A percentile compares a stretch with the other conserved stretches of the same genome.
These are phyloP conservation scores for Trichoderma arundinaceum DNA, from an alignment of 2,329 filamentous ascomycete species.

Conservation along the genomic window DNA sequence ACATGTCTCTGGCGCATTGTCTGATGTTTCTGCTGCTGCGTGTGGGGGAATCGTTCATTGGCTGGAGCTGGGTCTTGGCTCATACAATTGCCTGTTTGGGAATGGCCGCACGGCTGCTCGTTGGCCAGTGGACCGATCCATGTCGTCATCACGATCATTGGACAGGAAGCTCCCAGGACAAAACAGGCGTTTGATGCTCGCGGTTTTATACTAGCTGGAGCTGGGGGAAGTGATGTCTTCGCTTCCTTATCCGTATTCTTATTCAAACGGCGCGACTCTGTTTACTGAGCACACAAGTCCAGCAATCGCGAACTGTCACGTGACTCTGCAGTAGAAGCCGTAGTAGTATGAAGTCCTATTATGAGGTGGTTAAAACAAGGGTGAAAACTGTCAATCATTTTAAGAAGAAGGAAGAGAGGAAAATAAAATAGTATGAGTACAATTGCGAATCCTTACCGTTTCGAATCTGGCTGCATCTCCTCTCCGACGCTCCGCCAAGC, in stretches of 20 bases:
- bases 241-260: conserved; percentile 11
- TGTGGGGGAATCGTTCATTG: background rate
- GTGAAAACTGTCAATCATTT: background rate
- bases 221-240: background rate
- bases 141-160: conserved; percentile 28
- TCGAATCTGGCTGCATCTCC: background rate
- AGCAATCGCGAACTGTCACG: too few relatives aligned
- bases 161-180: background rate
- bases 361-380: too few relatives aligned
- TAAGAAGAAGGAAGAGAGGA: background rate
- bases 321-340: too few relatives aligned
- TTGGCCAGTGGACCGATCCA: conserved; percentile 29
- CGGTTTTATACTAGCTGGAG: background rate
- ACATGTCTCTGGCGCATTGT: conserved; percentile 3
- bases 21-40: conserved; percentile 13
- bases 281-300: too few relatives aligned
- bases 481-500: background rate
- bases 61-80: background rate
- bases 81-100: background rate
- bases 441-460: too few relatives aligned
- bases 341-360: too few relatives aligned
- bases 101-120: background rate
- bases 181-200: background rate
- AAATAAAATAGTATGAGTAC: background rate
- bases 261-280: background rate